phyloP scores from a whole-genome alignment of 768 basidiomycete species.

The Rubroboletus satanas region DNA sequence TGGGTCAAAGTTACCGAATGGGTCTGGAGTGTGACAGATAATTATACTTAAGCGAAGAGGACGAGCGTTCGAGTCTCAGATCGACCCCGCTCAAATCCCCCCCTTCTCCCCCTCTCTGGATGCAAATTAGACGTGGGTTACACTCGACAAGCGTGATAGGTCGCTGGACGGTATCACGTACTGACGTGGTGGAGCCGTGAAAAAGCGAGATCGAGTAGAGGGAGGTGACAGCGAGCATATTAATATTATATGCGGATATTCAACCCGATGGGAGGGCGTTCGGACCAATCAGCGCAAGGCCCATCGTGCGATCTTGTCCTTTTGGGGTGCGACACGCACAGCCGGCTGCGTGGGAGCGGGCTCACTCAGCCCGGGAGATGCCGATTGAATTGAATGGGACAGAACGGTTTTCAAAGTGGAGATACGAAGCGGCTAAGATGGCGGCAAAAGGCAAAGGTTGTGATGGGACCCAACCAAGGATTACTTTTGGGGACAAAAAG shows the following conservation, averaged over 20 bases:
- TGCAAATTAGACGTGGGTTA: slow-evolving; percentile 15
- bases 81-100: slow-evolving; percentile 10
- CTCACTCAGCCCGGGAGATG: slow-evolving; percentile 8
- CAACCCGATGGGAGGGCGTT: background rate
- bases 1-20: slow-evolving; percentile 23
- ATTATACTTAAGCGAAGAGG: slow-evolving; percentile 5
- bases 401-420: slow-evolving; percentile 12
- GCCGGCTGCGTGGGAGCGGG: slow-evolving; percentile 28
- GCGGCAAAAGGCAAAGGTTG: slow-evolving; percentile 4
- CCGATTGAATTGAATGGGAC: slow-evolving; percentile 30
- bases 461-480: background rate
- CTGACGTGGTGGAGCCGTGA: background rate
- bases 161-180: slow-evolving; percentile 11
- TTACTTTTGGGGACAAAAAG: slow-evolving; percentile 15
- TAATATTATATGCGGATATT: slow-evolving; percentile 1
- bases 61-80: background rate
- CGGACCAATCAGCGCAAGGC: slow-evolving; percentile 11
- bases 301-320: slow-evolving; percentile 21
- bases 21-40: slow-evolving; percentile 7
- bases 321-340: slow-evolving; percentile 20
- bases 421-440: slow-evolving; percentile 20
- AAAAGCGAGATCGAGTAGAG: slow-evolving; percentile 4
- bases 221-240: background rate
- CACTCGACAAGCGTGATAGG: slow-evolving; percentile 1
- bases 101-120: background rate